Evolutionary conservation across 2,329 filamentous ascomycete genomes (phyloP).

Genomic region (Periconia sp.): DNA sequence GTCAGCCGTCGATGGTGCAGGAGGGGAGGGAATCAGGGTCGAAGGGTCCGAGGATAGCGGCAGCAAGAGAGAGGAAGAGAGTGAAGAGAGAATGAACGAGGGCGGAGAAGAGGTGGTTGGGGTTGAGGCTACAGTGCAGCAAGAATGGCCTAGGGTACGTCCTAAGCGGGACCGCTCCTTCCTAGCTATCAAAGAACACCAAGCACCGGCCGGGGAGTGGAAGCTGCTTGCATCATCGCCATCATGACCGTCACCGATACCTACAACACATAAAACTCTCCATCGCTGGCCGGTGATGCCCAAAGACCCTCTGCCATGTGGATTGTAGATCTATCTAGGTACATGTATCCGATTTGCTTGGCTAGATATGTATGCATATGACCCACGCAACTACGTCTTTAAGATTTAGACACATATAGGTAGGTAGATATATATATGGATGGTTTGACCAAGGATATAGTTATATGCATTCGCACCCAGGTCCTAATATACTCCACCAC

Average conservation of each 20-base stretch:
- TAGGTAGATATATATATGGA: neutral
- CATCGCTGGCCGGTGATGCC: no score
- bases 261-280: no score
- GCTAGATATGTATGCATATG: no score
- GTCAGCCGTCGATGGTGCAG: neutral
- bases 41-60: neutral
- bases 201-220: neutral
- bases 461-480: no score
- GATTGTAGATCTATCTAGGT: neutral
- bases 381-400: neutral
- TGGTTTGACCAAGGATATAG: no score
- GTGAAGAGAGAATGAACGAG: neutral
- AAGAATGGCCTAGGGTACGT: neutral
- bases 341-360: no score
- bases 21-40: neutral
- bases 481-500: no score
- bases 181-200: neutral
- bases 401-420: neutral
- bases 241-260: neutral
- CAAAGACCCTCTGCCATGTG: neutral
- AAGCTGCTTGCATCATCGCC: neutral
- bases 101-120: constrained; percentile 4
- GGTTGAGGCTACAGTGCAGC: constrained; percentile 4
- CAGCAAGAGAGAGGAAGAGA: neutral
- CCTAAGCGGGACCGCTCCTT: no score